Percentiles rank a stretch among this genome's conserved stretches.
phyloP scores from a whole-genome alignment of 2,329 filamentous ascomycete species.

The Byssoonygena ceratinophila region DNA sequence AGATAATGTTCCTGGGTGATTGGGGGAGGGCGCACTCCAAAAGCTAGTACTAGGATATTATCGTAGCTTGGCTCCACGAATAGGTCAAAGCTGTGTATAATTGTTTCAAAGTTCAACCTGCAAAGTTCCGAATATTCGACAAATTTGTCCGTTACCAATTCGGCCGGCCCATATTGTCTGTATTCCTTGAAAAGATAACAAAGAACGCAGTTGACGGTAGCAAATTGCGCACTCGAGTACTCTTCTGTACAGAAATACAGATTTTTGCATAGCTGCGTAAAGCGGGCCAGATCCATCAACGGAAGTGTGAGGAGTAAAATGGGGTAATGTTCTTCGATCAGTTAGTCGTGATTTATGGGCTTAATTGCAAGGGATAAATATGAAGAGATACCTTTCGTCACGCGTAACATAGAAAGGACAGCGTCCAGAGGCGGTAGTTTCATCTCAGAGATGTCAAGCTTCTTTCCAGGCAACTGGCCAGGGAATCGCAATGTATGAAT shows the following conservation, averaged over 20 bases:
- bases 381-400: constrained; percentile 25
- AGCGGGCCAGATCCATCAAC: constrained; percentile 24
- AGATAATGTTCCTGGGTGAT: not conserved
- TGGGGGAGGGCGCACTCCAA: constrained; percentile 39
- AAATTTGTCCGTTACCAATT: constrained; percentile 21
- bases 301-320: constrained; percentile 18
- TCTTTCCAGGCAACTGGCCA: constrained; percentile 20
- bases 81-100: constrained; percentile 42
- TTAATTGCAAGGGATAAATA: not conserved
- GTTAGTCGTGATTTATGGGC: not conserved
- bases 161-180: constrained; percentile 19
- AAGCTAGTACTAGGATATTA: constrained; percentile 49
- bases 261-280: constrained; percentile 33
- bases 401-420: constrained; percentile 27
- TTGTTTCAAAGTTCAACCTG: constrained; percentile 37
- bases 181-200: constrained; percentile 31
- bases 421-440: constrained; percentile 29
- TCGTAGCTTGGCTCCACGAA: constrained; percentile 46
- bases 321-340: constrained; percentile 10
- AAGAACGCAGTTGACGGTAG: constrained; percentile 32
- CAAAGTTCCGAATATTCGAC: constrained; percentile 28
- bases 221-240: constrained; percentile 32
- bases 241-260: constrained; percentile 37
- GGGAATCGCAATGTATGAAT: constrained; percentile 24
- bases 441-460: constrained; percentile 26